Percentiles rank a stretch among this genome's conserved stretches.
These are phyloP conservation scores for Narthecium ossifragum DNA, from an alignment of 106 monocot species.

Conservation along the genomic window DNA sequence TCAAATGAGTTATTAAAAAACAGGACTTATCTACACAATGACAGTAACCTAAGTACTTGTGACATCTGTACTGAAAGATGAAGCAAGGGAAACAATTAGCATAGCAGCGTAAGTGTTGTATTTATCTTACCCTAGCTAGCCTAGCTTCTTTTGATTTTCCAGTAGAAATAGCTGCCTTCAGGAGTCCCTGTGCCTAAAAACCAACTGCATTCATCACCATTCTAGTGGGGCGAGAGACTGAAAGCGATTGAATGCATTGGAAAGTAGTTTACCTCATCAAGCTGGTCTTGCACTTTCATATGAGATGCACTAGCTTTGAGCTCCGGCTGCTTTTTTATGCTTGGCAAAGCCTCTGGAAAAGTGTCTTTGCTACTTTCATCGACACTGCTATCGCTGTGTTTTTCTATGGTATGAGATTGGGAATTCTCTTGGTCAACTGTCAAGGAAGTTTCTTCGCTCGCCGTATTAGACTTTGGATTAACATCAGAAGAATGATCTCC, in stretches of 20 bases:
- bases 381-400: conserved; percentile 1
- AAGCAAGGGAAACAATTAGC: no score
- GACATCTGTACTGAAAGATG: no score
- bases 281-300: conserved; percentile 70
- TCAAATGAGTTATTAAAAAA: no score
- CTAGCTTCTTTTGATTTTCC: conserved; percentile 98
- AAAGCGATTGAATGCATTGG: not conserved
- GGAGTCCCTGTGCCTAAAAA: conserved; percentile 85
- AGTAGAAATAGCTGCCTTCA: conserved; percentile 67
- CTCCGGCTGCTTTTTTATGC: conserved; percentile 25
- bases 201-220: conserved; percentile 15
- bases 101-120: no score
- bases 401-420: conserved; percentile 30
- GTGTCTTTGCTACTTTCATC: conserved; percentile 25
- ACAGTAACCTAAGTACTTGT: no score
- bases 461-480: conserved; percentile 15
- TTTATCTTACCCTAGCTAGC: conserved; percentile 87
- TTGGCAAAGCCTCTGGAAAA: conserved; percentile 22
- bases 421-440: conserved; percentile 18
- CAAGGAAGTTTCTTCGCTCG: conserved; percentile 16
- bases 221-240: no score
- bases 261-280: conserved; percentile 72
- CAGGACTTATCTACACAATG: no score
- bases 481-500: conserved; percentile 18
- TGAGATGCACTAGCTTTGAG: conserved; percentile 21